Evolutionary conservation across 1,139 yeast genomes (phyloP), one percentile per base, ranked within the genome.

Genomic region (Pichia sp.): DNA sequence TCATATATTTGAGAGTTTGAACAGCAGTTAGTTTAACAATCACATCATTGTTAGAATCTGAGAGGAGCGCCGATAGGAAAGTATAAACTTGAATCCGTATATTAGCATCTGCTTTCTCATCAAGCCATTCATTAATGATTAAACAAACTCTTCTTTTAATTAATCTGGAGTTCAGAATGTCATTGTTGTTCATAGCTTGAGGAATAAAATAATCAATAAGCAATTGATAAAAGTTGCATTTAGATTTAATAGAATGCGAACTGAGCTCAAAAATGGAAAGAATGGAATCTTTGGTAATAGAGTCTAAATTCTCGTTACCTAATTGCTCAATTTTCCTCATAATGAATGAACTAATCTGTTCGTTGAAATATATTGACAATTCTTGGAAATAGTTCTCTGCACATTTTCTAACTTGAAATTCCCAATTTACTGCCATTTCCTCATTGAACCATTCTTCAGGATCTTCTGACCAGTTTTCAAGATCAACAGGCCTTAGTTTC

Each of bases 401-500:
- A 60, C 96, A 85, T 3, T 94, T 89, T 40, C 95, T 69, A 6
- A 88, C 71, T 55, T 85, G 91, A 55, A 68, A 86, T 55, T 89
- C 96, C 78, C 86, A 86, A 52, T 84, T 79, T 7, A 78, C 69
- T 33, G 81, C 74, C 43, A 80, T 66, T 51, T 88, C 95, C 55
- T 84, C 95, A 48, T 79, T 79, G 26, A 85, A 78, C 86, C 95
- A 91, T 56, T 85, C 96, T 59, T 88, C 97, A 0, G 97, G 96
- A 46, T 86, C 95, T 26, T 73, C 61, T 12, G 68, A 61, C 97
- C 97, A 91, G 36, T 75, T 67, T 51, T 84, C 94, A 38, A 89
- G 62, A 55, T 89, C 97, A 1, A 73, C 63, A 0, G 89, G 84
- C 42, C 79, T 75, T 36, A 89, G 61, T 41, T 80, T 73, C 49